phyloP scores from a whole-genome alignment of 2,329 filamentous ascomycete genomes.

The Nothomitra cinnamomea region DNA sequence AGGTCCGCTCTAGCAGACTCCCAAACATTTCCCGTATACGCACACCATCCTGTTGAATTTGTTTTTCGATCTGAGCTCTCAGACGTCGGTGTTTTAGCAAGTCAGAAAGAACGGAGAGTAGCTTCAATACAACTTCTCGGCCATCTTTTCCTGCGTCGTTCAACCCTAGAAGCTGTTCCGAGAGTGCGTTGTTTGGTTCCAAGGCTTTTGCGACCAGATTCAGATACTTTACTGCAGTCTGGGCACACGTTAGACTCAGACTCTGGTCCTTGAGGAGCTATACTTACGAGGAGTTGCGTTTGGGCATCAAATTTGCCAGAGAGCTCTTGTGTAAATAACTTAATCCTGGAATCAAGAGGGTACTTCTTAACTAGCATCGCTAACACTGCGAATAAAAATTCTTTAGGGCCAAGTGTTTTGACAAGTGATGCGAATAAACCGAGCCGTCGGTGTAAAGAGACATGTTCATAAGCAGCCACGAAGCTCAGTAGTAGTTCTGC shows the following conservation, averaged over 20 bases:
- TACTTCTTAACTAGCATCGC: slow-evolving; percentile 87
- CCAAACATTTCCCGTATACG: slow-evolving; percentile 15
- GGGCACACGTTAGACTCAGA: slow-evolving; percentile 8
- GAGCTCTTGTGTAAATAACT: slow-evolving; percentile 59
- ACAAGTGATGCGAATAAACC: slow-evolving; percentile 73
- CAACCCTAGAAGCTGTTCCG: slow-evolving; percentile 52
- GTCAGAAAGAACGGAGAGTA: slow-evolving; percentile 1
- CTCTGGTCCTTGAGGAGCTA: background rate
- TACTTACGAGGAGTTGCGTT: slow-evolving; percentile 43
- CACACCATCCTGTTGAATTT: background rate
- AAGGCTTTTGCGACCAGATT: slow-evolving; percentile 60
- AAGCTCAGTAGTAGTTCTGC: slow-evolving; percentile 90
- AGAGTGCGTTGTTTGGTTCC: slow-evolving; percentile 55
- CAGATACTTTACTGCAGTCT: slow-evolving; percentile 61
- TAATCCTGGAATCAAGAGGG: slow-evolving; percentile 53
- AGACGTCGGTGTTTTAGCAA: background rate
- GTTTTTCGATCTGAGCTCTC: background rate
- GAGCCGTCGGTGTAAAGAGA: slow-evolving; percentile 70
- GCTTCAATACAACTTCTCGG: background rate
- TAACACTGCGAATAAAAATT: slow-evolving; percentile 75
- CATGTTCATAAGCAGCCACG: slow-evolving; percentile 89
- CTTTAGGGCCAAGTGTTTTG: slow-evolving; percentile 65
- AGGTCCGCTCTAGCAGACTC: slow-evolving; percentile 23
- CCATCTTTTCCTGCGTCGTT: slow-evolving; percentile 21
- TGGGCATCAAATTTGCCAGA: slow-evolving; percentile 55